These are phyloP conservation scores for Cladosporium sp. DNA, from an alignment of 2,329 filamentous ascomycete species.

Conservation along the genomic window DNA sequence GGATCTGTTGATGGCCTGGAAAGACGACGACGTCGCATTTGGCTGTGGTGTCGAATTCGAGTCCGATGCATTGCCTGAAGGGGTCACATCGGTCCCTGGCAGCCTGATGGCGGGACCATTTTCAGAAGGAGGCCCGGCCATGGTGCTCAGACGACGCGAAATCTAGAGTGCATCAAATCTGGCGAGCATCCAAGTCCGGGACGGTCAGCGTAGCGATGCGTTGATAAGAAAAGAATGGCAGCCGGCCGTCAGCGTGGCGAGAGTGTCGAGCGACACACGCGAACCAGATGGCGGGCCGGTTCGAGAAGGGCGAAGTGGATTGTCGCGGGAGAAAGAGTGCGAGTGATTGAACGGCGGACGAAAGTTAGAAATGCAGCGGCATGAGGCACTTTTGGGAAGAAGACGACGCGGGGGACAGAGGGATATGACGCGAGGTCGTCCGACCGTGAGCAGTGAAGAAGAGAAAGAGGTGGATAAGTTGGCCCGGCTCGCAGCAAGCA, in stretches of 20 bases:
- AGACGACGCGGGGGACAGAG: background rate
- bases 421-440: background rate
- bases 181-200: constrained; percentile 1
- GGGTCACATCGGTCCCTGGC: background rate
- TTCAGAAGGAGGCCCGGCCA: constrained; percentile 13
- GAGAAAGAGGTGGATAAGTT: no score
- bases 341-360: constrained; percentile 7
- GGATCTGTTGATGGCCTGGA: constrained; percentile 25
- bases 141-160: constrained; percentile 3
- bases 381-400: background rate
- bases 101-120: constrained; percentile 7
- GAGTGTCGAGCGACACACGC: constrained; percentile 3
- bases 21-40: constrained; percentile 14
- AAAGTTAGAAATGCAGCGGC: constrained; percentile 1
- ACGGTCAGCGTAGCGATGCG: background rate
- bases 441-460: background rate
- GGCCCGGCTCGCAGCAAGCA: background rate
- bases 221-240: background rate
- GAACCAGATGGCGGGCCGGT: constrained; percentile 4
- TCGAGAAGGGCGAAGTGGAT: constrained; percentile 9
- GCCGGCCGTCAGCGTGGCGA: background rate
- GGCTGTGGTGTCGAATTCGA: constrained; percentile 6
- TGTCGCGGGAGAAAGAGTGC: no score
- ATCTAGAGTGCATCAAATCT: no score
- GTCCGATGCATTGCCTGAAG: background rate